Percentiles rank a stretch among this genome's conserved stretches.
Evolutionary conservation across 179 eudicot species (phyloP).

Genomic region (Carnegiea gigantea): DNA sequence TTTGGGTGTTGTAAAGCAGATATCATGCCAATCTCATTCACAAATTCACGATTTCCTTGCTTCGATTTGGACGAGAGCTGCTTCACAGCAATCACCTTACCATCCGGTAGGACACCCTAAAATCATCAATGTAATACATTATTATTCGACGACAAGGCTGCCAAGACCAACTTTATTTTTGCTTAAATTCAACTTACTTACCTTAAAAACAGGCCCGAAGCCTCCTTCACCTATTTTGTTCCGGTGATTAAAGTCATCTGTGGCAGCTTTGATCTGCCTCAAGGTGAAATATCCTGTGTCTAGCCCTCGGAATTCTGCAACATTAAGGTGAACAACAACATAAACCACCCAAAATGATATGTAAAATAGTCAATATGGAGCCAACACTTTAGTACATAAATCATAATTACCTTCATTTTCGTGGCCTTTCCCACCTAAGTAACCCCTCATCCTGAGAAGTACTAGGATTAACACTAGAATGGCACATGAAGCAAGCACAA

Average conservation of each 20-base stretch:
- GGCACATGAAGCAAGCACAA: constrained; percentile 7
- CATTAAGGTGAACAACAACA: not conserved
- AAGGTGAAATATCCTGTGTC: constrained; percentile 3
- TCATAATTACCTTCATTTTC: constrained; percentile 11
- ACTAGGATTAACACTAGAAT: not conserved
- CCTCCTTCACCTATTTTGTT: constrained; percentile 12
- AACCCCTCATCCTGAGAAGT: not conserved
- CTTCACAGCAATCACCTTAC: constrained; percentile 58
- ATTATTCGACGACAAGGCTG: not conserved
- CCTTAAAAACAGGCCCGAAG: constrained; percentile 9
- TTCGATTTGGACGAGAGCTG: constrained; percentile 60
- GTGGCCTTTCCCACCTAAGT: constrained; percentile 1
- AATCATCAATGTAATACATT: not conserved
- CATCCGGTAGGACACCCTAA: constrained; percentile 53
- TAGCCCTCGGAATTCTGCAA: constrained; percentile 5
- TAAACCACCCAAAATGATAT: not conserved
- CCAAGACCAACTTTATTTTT: not conserved
- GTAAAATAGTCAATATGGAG: not conserved
- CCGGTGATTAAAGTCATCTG: not conserved
- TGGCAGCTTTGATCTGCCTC: constrained; percentile 12
- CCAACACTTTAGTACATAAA: not conserved
- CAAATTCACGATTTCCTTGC: constrained; percentile 67
- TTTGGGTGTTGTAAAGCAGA: constrained; percentile 59
- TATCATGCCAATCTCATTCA: constrained; percentile 62
- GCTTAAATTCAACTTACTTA: not conserved